phyloP scores from a whole-genome alignment of 768 basidiomycete genomes.

The Lactarius quietus region DNA sequence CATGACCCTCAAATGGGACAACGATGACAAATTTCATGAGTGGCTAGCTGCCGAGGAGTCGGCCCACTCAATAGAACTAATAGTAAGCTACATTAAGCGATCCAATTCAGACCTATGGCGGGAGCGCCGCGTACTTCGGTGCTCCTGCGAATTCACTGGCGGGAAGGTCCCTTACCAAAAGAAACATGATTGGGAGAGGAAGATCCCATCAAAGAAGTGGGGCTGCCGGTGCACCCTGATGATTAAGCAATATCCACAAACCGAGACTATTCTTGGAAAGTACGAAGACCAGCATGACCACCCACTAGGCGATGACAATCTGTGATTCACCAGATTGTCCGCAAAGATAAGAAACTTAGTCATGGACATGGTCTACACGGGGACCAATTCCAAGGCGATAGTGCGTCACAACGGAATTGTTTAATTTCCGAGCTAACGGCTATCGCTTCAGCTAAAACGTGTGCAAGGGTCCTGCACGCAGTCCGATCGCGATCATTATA shows the following conservation, averaged over 20 bases:
- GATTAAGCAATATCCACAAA: neutral
- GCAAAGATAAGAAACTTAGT: too few relatives aligned
- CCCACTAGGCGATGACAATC: too few relatives aligned
- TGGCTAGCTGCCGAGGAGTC: too few relatives aligned
- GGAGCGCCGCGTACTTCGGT: constrained; percentile 9
- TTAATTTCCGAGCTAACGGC: too few relatives aligned
- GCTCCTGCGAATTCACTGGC: neutral
- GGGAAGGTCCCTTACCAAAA: neutral
- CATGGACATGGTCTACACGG: neutral
- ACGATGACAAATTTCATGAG: too few relatives aligned
- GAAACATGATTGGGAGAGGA: neutral
- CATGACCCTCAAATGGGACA: too few relatives aligned
- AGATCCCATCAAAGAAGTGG: neutral
- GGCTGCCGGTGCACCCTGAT: neutral
- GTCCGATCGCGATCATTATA: too few relatives aligned
- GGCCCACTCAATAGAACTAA: too few relatives aligned
- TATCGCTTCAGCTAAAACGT: too few relatives aligned
- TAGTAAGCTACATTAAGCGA: neutral
- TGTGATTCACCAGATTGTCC: too few relatives aligned
- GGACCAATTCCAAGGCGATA: neutral
- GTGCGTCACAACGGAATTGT: neutral
- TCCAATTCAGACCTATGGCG: constrained; percentile 20
- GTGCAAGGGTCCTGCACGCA: too few relatives aligned
- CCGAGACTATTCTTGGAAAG: neutral
- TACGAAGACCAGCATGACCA: neutral